phyloP scores from a whole-genome alignment of 108 stramenopile genomes.

The Cyclotella choctawhatcheeana region DNA sequence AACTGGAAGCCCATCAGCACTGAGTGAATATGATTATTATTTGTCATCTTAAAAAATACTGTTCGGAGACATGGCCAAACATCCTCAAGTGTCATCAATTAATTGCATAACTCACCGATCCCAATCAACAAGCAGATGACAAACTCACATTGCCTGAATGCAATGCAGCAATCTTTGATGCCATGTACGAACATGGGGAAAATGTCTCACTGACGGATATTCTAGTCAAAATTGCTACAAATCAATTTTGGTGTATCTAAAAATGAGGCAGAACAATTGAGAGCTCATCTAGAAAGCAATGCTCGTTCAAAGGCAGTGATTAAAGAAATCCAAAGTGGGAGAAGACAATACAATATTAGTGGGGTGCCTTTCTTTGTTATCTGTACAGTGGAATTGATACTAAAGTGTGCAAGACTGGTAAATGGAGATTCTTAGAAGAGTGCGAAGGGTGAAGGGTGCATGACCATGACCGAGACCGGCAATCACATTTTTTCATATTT shows the following conservation, averaged over 20 bases:
- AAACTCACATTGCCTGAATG: conserved; percentile 42
- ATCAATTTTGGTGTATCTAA: conserved; percentile 36
- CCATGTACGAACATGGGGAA: conserved; percentile 69
- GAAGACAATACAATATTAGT: conserved; percentile 57
- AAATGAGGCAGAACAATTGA: conserved; percentile 44
- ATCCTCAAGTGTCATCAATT: conserved; percentile 76
- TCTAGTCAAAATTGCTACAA: conserved; percentile 48
- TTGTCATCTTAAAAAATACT: too few relatives aligned
- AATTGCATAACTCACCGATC: conserved; percentile 42
- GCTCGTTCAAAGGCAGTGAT: conserved; percentile 50
- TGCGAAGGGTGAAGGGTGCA: too few relatives aligned
- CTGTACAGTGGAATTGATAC: too few relatives aligned
- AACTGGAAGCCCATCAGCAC: too few relatives aligned
- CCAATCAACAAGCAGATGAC: conserved; percentile 26
- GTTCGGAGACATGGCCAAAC: conserved; percentile 84
- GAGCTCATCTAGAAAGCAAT: conserved; percentile 45
- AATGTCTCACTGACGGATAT: conserved; percentile 64
- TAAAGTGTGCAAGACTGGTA: too few relatives aligned
- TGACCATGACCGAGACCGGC: too few relatives aligned
- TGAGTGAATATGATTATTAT: too few relatives aligned
- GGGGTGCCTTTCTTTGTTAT: conserved; percentile 74
- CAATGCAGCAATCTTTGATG: conserved; percentile 67
- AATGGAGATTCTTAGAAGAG: too few relatives aligned
- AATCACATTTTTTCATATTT: too few relatives aligned
- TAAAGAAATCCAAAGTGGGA: conserved; percentile 59